phyloP scores from a whole-genome alignment of 441 rosid species.

The Syzygium malaccense region DNA sequence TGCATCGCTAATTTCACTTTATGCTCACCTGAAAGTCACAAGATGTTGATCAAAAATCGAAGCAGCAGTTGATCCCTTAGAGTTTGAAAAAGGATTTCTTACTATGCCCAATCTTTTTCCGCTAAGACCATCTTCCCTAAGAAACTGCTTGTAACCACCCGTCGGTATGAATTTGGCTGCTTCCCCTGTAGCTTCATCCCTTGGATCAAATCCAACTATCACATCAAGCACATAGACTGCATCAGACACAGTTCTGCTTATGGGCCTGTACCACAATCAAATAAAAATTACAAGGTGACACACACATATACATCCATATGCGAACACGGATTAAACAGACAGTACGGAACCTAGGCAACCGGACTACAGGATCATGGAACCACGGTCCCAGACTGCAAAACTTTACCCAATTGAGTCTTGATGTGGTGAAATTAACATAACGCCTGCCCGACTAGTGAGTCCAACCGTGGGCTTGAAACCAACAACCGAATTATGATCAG shows the following conservation, averaged over 20 bases:
- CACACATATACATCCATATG: neutral
- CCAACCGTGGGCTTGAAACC: constrained; percentile 31
- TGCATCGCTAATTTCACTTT: neutral
- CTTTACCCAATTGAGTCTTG: constrained; percentile 25
- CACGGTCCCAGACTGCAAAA: neutral
- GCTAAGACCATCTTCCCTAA: constrained; percentile 16
- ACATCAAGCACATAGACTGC: constrained; percentile 26
- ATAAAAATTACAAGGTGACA: neutral
- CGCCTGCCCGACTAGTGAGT: constrained; percentile 34
- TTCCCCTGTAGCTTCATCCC: constrained; percentile 26
- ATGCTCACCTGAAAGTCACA: constrained; percentile 3
- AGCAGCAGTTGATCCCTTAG: constrained; percentile 7
- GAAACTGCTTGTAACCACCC: constrained; percentile 31
- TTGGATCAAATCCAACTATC: constrained; percentile 26
- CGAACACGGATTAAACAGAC: neutral
- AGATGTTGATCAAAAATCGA: constrained; percentile 17
- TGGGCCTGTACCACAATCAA: constrained; percentile 15
- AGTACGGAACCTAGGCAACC: neutral
- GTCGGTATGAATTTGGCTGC: constrained; percentile 22
- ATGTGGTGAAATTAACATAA: constrained; percentile 15
- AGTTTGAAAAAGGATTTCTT: constrained; percentile 12
- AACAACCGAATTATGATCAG: constrained; percentile 25
- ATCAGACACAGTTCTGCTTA: constrained; percentile 29
- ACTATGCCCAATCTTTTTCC: constrained; percentile 31
- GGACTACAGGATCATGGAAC: neutral